Percentiles rank a stretch among this genome's conserved stretches.
Evolutionary conservation across 306 rosid species (phyloP).

Genomic region (Erythrophleum fordii): DNA sequence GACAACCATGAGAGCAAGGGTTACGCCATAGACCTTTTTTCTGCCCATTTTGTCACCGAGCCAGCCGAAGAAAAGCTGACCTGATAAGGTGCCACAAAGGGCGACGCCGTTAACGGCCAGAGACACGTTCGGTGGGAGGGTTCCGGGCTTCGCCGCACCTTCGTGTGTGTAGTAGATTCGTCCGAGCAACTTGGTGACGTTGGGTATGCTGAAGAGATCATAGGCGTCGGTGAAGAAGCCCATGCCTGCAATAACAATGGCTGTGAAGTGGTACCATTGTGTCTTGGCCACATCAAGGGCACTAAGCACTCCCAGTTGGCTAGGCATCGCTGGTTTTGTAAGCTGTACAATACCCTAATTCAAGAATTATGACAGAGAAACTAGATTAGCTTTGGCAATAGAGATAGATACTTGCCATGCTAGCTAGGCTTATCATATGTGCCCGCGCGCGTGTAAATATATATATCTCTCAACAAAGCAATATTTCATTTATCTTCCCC

Average conservation of each 20-base stretch:
- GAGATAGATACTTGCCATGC: no score
- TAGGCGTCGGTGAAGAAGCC: slow-evolving; percentile 5
- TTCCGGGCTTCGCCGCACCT: slow-evolving; percentile 36
- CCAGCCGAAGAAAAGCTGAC: slow-evolving; percentile 4
- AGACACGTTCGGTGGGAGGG: slow-evolving; percentile 1
- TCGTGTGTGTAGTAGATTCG: slow-evolving; percentile 38
- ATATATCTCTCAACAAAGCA: no score
- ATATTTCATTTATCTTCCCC: no score
- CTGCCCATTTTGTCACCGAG: background rate
- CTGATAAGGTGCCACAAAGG: background rate
- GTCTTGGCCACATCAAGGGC: background rate
- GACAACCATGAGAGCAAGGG: slow-evolving; percentile 55
- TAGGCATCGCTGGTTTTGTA: background rate
- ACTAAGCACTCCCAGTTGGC: background rate
- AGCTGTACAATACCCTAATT: no score
- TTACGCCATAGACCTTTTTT: slow-evolving; percentile 24
- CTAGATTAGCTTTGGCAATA: background rate
- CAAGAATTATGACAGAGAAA: background rate
- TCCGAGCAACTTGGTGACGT: slow-evolving; percentile 50
- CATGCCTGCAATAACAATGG: slow-evolving; percentile 1
- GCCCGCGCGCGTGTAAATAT: no score
- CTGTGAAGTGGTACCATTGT: slow-evolving; percentile 2
- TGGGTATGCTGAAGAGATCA: background rate
- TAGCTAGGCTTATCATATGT: no score
- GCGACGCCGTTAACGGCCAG: background rate